Percentiles rank a stretch among this genome's conserved stretches.
Conservation (phyloP, 257 asterid species). For the Solanum ossicruentum region DNA sequence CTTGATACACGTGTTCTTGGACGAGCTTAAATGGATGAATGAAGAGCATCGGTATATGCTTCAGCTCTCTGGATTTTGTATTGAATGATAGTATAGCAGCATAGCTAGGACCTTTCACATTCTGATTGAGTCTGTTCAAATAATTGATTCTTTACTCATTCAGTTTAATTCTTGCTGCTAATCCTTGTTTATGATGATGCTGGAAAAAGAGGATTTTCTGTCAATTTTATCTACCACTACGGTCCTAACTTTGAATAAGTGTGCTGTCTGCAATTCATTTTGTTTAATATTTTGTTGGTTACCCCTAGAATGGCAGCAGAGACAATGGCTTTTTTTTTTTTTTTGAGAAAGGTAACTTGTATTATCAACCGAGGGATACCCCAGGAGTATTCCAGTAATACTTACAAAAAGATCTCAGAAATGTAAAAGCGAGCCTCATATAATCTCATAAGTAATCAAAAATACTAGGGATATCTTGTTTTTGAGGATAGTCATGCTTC, state of each 20-base stretch:
- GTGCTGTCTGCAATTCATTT: not conserved
- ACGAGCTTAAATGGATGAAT: conserved; percentile 1
- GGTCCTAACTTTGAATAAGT: not conserved
- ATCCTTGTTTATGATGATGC: not conserved
- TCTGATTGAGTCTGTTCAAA: not conserved
- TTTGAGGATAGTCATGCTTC: too few relatives aligned
- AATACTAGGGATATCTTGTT: too few relatives aligned
- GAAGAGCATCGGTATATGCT: not conserved
- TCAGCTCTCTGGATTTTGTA: not conserved
- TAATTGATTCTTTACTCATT: not conserved
- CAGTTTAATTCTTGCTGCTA: not conserved
- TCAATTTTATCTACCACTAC: not conserved
- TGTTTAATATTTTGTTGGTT: not conserved
- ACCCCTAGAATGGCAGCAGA: not conserved
- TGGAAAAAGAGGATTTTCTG: not conserved
- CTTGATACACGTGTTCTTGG: not conserved
- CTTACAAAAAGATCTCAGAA: too few relatives aligned
- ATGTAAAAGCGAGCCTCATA: too few relatives aligned
- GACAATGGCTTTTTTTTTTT: not conserved
- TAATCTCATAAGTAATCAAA: too few relatives aligned
- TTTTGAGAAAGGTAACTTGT: too few relatives aligned
- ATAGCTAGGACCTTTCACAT: not conserved
- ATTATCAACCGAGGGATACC: too few relatives aligned
- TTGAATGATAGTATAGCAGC: not conserved
- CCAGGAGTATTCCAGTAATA: too few relatives aligned